phyloP scores from a whole-genome alignment of 2,329 filamentous ascomycete genomes.

The Pestalotiopsis sp. region DNA sequence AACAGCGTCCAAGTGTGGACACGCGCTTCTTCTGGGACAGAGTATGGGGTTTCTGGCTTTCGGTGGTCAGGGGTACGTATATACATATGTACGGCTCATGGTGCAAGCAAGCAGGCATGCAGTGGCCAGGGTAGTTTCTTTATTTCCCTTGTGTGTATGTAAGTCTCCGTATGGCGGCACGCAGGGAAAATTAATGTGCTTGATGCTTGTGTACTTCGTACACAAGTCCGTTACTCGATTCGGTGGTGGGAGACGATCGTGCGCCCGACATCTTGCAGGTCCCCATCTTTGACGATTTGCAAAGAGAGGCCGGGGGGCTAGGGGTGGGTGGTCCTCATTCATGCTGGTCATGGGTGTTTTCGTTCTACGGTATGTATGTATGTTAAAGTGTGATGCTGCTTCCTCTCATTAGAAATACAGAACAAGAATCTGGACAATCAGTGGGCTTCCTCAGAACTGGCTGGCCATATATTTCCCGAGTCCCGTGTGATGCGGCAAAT shows the following conservation, averaged over 20 bases:
- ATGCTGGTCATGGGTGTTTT: too few relatives aligned
- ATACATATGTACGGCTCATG: neutral
- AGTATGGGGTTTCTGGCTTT: neutral
- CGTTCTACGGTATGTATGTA: too few relatives aligned
- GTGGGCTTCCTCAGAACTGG: neutral
- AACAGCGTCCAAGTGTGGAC: neutral
- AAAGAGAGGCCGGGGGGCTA: neutral
- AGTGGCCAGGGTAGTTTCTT: too few relatives aligned
- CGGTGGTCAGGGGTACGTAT: neutral
- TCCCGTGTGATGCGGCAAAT: neutral
- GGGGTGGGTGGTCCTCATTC: too few relatives aligned
- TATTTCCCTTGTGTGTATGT: too few relatives aligned
- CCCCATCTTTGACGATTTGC: neutral
- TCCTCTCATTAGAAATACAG: too few relatives aligned
- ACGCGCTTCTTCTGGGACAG: neutral
- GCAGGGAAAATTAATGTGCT: too few relatives aligned
- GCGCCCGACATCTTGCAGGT: neutral
- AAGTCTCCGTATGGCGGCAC: too few relatives aligned
- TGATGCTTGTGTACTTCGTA: neutral
- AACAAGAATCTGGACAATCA: too few relatives aligned
- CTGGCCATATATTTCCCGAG: neutral
- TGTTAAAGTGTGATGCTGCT: too few relatives aligned
- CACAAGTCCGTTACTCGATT: neutral
- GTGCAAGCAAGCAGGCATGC: too few relatives aligned
- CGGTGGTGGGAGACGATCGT: neutral